These are phyloP conservation scores for Aspergillus novoparasiticus DNA, from an alignment of 2,329 filamentous ascomycete genomes.

Conservation along the genomic window DNA sequence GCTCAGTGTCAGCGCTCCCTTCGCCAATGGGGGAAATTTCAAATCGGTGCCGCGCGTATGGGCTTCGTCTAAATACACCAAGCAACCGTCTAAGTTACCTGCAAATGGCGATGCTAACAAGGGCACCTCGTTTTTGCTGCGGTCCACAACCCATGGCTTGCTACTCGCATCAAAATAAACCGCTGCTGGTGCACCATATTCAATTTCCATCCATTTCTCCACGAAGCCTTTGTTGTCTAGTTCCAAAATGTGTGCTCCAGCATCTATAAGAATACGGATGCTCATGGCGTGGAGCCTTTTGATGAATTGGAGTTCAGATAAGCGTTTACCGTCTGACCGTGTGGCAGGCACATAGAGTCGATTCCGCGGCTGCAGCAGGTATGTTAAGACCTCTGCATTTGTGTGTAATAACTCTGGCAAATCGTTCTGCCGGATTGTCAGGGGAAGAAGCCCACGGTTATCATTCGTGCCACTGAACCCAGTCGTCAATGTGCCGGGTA, in stretches of 20 bases:
- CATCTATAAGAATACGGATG: conserved; percentile 64
- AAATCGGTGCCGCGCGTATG: conserved; percentile 65
- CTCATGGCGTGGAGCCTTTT: conserved; percentile 32
- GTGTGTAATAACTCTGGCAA: conserved; percentile 59
- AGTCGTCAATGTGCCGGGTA: conserved; percentile 50
- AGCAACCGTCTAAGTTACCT: conserved; percentile 52
- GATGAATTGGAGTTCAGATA: conserved; percentile 53
- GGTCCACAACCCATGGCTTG: conserved; percentile 49
- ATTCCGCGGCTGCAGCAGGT: conserved; percentile 58
- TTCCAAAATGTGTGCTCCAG: conserved; percentile 66
- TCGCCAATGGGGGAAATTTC: conserved; percentile 52
- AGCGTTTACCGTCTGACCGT: conserved; percentile 33
- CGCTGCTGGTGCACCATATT: conserved; percentile 50
- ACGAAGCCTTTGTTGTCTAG: conserved; percentile 57
- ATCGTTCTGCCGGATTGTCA: conserved; percentile 65
- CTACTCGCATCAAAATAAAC: conserved; percentile 57
- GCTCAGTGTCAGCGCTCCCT: conserved; percentile 59
- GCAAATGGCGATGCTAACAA: conserved; percentile 59
- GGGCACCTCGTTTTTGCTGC: conserved; percentile 42
- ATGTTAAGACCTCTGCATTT: conserved; percentile 64
- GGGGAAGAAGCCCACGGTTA: conserved; percentile 59
- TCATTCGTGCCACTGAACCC: conserved; percentile 76
- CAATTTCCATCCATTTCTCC: conserved; percentile 53
- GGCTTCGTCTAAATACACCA: conserved; percentile 64
- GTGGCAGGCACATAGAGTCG: conserved; percentile 48